Base-by-base conservation (phyloP, 768 basidiomycete genomes). In the Calocera viscosa region DNA sequence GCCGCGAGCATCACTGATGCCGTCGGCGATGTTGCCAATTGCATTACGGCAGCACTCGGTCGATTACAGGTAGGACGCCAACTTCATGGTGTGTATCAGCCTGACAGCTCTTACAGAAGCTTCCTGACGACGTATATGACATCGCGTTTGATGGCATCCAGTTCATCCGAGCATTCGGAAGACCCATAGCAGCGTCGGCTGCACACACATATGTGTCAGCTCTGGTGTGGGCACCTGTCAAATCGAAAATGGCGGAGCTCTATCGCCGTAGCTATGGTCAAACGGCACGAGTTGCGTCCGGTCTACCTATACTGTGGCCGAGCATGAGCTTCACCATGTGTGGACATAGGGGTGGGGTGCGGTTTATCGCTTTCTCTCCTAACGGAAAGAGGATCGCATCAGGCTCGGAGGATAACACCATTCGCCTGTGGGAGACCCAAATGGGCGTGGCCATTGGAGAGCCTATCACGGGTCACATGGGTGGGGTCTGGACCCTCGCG, bases 401-500 rank as follows among this genome's bases (percentile, higher is more conserved):
- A 38, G 67, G 39, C 2, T 65, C 65, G 17, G 16, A 43, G 2
- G 64, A 68, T 34, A 16, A 24, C 10, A 26, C 38, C 26, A 66
- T 67, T 28, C 64, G 65, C 19, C 24, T 65, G 35, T 65, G 65
- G 65, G 26, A 65, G 3, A 19, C 24, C 19, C 8, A 47, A 5
- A 17, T 3, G 3, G 24, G 5, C 3, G 43, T 8, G 7, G 43
- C 19, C 43, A 47, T 47, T 19, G 24, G 43, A 5, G 19, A 47
- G 43, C 16, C 43, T 3, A 3, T 47, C 8, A 47, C 16, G 7
- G 19, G 24, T 24, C 43, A 47, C 43, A 7, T 47, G 8, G 24
- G 63, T 22, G 77, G 78, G 1, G 77, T 81, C 38, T 82, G 80
- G 17, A 76, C 72, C 53, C 75, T 82, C 66, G 70, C 73, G 67